Conservation (phyloP, 2,329 filamentous ascomycete genomes). For the Tolypocladium inflatum region DNA sequence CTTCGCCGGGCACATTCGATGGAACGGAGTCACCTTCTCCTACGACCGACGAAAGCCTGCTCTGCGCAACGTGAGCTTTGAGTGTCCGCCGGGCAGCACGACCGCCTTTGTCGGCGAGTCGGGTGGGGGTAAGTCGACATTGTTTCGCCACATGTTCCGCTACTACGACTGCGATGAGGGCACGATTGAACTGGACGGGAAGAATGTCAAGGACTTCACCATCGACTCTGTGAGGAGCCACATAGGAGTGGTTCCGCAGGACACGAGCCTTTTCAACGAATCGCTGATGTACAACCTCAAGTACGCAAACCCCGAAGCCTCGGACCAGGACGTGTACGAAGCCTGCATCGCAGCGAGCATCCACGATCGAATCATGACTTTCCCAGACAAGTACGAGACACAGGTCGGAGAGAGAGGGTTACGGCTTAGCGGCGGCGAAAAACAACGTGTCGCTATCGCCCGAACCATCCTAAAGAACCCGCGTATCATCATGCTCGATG, state of each 20-base stretch:
- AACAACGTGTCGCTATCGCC: conserved; percentile 88
- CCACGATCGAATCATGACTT: conserved; percentile 82
- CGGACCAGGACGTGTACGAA: conserved; percentile 70
- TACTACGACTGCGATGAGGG: conserved; percentile 86
- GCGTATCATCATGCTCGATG: conserved; percentile 84
- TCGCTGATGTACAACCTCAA: conserved; percentile 89
- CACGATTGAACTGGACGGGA: conserved; percentile 73
- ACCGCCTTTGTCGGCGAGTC: conserved; percentile 96
- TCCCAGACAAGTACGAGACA: conserved; percentile 80
- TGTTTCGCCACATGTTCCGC: conserved; percentile 91
- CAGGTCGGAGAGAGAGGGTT: conserved; percentile 87
- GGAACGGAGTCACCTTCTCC: conserved; percentile 81
- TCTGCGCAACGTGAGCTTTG: conserved; percentile 73
- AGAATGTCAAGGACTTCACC: conserved; percentile 74
- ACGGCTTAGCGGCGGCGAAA: conserved; percentile 81
- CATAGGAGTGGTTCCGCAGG: conserved; percentile 94
- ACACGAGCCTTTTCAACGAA: conserved; percentile 92
- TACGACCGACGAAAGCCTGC: conserved; percentile 85
- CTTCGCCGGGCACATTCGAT: conserved; percentile 75
- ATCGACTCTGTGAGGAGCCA: conserved; percentile 87
- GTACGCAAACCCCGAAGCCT: conserved; percentile 75
- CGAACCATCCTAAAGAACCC: conserved; percentile 89
- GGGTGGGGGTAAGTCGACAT: conserved; percentile 91
- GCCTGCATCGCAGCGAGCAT: conserved; percentile 84
- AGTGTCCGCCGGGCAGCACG: conserved; percentile 80